Evolutionary conservation across 768 basidiomycete genomes (phyloP), one percentile per base, ranked within the genome.

Genomic region (Dioszegia hungarica): DNA sequence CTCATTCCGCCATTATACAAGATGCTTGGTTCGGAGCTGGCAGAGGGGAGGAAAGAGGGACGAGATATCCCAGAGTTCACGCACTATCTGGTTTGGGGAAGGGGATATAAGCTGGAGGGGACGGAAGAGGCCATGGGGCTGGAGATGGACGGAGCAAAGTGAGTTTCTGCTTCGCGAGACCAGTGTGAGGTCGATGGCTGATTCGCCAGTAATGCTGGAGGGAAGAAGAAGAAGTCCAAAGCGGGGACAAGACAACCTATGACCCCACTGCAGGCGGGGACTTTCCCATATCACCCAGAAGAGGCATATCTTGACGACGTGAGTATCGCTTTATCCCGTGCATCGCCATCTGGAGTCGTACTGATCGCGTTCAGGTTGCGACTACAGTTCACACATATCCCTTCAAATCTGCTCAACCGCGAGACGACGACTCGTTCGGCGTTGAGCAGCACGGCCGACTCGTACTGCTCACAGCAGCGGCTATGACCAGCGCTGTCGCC

Each of bases 1-100:
- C 84, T 92, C 33, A 81, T 93, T 9, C 87, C 91, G 5, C 92
- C 90, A 1, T 87, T 95, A 85, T 97, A 93, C 75, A 81, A 81
- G 40, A 91, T 97, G 88, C 80, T 98, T 22, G 78, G 80, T 0
- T 85, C 88, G 44, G 94, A 99, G 74, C 79, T 95, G n/a, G 79
- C 22, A 27, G 57, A 53, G 14, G 38, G 39, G 11, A 3, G 56
- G 37, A 39, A 49, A 40, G 56, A 43, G 14, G 49, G 81, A 82
- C 80, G 82, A 37, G 81, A 84, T 52, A 84, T 84, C 0, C 90
- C 86, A 66, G 72, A 68, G 11, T 91, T 93, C 70, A 82, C 83
- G 6, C 86, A 93, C 74, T 82, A 84, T 40, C 68, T 93, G 20
- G 80, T 92, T 64, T 75, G 92, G 52, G 89, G 89, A 5, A 83